Conservation (phyloP, 2,329 filamentous ascomycete species). For the Colletotrichum cereale region DNA sequence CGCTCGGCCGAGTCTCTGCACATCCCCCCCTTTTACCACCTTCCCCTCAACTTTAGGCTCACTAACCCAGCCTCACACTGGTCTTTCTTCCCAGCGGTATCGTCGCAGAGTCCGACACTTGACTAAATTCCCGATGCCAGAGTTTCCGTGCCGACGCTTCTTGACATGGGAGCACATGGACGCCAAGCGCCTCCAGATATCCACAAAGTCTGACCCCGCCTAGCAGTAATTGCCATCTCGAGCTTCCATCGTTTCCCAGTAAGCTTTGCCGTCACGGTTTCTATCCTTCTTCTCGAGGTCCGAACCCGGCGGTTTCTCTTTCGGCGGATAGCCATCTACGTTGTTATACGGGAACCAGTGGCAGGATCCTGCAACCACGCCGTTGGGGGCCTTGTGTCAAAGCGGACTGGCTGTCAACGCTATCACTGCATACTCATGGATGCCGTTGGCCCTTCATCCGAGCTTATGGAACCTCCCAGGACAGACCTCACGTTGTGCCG, state of each 20-base stretch:
- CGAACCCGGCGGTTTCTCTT: neutral
- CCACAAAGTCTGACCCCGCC: neutral
- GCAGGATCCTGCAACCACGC: neutral
- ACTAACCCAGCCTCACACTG: neutral
- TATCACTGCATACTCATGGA: neutral
- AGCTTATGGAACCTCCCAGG: neutral
- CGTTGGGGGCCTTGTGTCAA: neutral
- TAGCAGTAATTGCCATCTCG: neutral
- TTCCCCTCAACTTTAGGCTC: neutral
- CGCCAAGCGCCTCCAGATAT: neutral
- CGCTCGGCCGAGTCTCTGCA: constrained; percentile 25
- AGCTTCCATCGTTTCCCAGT: neutral
- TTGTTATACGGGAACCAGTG: neutral
- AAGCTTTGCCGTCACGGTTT: neutral
- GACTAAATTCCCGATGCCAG: neutral
- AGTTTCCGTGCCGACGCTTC: neutral
- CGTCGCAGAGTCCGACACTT: neutral
- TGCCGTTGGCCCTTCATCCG: neutral
- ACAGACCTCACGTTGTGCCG: neutral
- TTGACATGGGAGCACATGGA: neutral
- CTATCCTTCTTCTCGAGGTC: neutral
- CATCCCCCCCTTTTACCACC: neutral
- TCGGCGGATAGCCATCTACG: too few species aligned
- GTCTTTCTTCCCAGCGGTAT: neutral
- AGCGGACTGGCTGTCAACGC: neutral